Percentiles rank a stretch among this genome's conserved stretches.
Conservation (phyloP, 2,329 filamentous ascomycete genomes). For the Plenodomus biglobosus region DNA sequence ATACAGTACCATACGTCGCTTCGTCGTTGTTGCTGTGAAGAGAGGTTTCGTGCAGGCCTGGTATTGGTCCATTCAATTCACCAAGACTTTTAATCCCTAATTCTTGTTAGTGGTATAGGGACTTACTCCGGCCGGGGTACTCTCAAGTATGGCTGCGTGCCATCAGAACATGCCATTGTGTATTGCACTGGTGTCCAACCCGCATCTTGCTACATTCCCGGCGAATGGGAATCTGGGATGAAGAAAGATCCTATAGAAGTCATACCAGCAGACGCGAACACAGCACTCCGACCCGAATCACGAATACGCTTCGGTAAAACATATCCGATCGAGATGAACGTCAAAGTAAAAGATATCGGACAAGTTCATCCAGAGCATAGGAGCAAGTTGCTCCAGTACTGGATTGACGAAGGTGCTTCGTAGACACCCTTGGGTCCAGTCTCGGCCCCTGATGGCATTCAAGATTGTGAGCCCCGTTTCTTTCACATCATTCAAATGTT, state of each 20-base stretch:
- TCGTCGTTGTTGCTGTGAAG: constrained; percentile 24
- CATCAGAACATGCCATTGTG: constrained; percentile 44
- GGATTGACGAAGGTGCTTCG: neutral
- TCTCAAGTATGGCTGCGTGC: constrained; percentile 41
- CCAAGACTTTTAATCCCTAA: neutral
- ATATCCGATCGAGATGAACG: constrained; percentile 48
- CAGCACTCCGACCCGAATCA: constrained; percentile 38
- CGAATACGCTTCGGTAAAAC: constrained; percentile 47
- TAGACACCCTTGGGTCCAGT: neutral
- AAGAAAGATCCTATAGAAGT: constrained; percentile 45
- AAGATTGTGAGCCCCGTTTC: no score
- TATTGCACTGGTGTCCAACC: constrained; percentile 22
- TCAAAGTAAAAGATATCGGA: constrained; percentile 49
- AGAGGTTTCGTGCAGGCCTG: constrained; percentile 28
- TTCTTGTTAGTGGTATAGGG: constrained; percentile 40
- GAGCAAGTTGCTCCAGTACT: constrained; percentile 14
- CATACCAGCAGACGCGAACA: constrained; percentile 12
- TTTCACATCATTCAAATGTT: no score
- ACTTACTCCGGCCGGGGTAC: constrained; percentile 46
- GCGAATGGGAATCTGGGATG: constrained; percentile 39
- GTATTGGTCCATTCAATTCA: constrained; percentile 4
- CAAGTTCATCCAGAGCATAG: constrained; percentile 33
- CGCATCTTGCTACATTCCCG: constrained; percentile 5
- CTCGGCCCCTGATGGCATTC: no score
- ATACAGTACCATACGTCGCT: constrained; percentile 30